Evolutionary conservation across 2,329 filamentous ascomycete species (phyloP).

Genomic region (Trichoderma sp.): DNA sequence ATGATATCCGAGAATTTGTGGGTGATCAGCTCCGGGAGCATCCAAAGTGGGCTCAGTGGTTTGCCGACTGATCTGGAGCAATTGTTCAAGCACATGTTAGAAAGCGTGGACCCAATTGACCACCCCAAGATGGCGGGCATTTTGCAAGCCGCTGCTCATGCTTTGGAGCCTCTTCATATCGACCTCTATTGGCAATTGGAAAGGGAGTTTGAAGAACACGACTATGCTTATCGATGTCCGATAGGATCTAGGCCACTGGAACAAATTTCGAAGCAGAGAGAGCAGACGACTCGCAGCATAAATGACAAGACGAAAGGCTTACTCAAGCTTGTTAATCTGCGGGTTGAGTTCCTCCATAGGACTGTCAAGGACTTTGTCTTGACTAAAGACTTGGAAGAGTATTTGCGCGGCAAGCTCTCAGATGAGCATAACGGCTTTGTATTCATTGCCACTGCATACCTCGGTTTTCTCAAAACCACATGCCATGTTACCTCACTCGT

Average conservation of each 20-base stretch:
- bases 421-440: neutral
- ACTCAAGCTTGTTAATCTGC: neutral
- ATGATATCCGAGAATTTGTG: slow-evolving; percentile 21
- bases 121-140: neutral
- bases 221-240: neutral
- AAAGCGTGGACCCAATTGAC: slow-evolving; percentile 1
- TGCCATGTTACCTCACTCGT: neutral
- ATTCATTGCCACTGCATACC: neutral
- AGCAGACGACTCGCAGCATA: neutral
- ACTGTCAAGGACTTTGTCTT: slow-evolving; percentile 9
- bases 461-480: neutral
- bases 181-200: slow-evolving; percentile 3
- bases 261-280: neutral
- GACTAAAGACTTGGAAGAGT: neutral
- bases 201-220: neutral
- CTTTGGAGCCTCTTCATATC: neutral
- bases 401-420: neutral
- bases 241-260: neutral
- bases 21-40: neutral
- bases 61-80: slow-evolving; percentile 20
- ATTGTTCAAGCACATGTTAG: slow-evolving; percentile 20
- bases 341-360: slow-evolving; percentile 10
- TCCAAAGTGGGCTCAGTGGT: neutral
- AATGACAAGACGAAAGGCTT: neutral
- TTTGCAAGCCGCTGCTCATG: neutral